Evolutionary conservation across 768 basidiomycete genomes (phyloP), one percentile per base, ranked within the genome.

Genomic region (Hygrocybe punicea): DNA sequence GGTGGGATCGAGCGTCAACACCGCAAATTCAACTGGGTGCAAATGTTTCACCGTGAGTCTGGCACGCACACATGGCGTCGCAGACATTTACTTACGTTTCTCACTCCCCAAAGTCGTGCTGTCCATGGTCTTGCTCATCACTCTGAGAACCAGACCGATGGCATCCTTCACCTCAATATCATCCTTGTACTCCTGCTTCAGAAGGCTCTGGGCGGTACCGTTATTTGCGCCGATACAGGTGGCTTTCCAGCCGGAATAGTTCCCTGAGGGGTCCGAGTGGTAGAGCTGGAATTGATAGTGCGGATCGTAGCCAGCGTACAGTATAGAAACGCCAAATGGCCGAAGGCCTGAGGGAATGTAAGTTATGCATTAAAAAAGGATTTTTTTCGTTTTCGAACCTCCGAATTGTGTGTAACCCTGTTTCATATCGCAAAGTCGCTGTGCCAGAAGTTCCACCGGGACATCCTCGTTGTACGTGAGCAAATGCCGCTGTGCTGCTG

Each of bases 121-220:
- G 68, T 99, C 97, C 96, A 99, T 98, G 54, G 96, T 98, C 83
- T 98, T 98, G 80, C 93, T 95, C 93, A 99, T 95, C 53, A 93
- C 89, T 74, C 86, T 88, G 62, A 98, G 79, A 45, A 90, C 93
- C 19, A 99, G 79, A n/a, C 84, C 87, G 63, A 96, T 88, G 19
- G 94, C 95, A 47, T 96, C 94, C 68, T 95, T 90, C 39, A 98
- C 81, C 11, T 80, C 77, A 55, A 98, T 87, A 56, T 93, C 93
- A 62, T 98, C 97, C 71, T 97, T 95, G 76, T 98, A 98, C 71
- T 99, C 97, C 74, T 99, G 96, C 77, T 98, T 95, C 62, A 99
- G 76, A 61, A 98, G 76, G 65, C 90, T 93, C 72, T 95, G 92
- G 17, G 95, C 95, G 1, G 94, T 97, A 39, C 93, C 91, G 70